Base-by-base conservation (phyloP, 768 basidiomycete species). In the Leccinellum rugosiceps region DNA sequence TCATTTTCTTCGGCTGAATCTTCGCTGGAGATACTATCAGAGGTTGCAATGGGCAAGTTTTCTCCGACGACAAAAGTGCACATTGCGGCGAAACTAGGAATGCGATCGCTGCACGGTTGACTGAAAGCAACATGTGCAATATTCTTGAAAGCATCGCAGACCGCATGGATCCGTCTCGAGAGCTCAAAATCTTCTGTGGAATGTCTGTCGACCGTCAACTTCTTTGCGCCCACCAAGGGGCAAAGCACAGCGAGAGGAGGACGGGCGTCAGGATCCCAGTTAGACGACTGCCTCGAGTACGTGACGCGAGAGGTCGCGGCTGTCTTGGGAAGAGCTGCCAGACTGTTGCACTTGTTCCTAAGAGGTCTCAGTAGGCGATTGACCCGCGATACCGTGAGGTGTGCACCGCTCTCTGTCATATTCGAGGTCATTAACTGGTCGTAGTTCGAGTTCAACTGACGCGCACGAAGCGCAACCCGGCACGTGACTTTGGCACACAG, bases 111-210 rank as follows among this genome's bases (percentile, higher is more conserved):
- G 41, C 50, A 55, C 54, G 46, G 35, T 25, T 47, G 55, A 55
- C 59, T 68, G 21, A 65, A 68, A 10, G 75, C 74, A 30, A 75
- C 78, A 34, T 78, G 62, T 3, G 80, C 71, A 45, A 85, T 65
- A 55, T 83, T 81, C 50, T 73, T 75, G 69, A 83, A 87, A 52
- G 78, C 78, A 58, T 81, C 81, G n/a, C 81, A 74, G 15, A 86
- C 75, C 14, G 80, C 80, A 63, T 83, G 76, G 9, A 85, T 76
- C 30, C 72, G 76, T 35, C 75, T 74, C 9, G 82, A 77, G 30
- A 83, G 71, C 53, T 81, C 77, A 35, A 77, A 63, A 21, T 70
- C 74, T 31, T 74, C 74, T 49, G 68, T 56, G 35, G 65, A 69
- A 21, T 69, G 62, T 45, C 69, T 70, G 52, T 76, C 72, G 4